These are phyloP conservation scores for Phytopythium helicoides DNA, from an alignment of 352 stramenopile species.

Conservation along the genomic window DNA sequence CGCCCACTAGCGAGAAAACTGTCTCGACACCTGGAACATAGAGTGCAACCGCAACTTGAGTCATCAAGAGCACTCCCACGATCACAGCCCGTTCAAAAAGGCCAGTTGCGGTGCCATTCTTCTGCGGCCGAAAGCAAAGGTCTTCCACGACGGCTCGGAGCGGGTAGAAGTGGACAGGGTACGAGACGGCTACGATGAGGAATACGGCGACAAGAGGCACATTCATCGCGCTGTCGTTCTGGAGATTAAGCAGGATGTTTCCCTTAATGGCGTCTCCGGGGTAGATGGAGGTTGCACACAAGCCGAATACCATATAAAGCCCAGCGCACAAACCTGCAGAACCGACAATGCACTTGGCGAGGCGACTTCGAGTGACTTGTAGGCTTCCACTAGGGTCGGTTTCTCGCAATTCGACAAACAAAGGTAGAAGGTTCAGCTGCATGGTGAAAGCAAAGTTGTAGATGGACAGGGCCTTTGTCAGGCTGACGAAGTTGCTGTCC, in stretches of 20 bases:
- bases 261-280: constrained; percentile 25
- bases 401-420: constrained; percentile 62
- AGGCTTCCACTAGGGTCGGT: constrained; percentile 12
- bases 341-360: constrained; percentile 43
- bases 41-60: constrained; percentile 29
- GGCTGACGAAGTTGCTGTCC: neutral
- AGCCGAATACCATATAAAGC: constrained; percentile 52
- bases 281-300: constrained; percentile 46
- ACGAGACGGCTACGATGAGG: constrained; percentile 41
- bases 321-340: constrained; percentile 36
- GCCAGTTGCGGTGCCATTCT: neutral
- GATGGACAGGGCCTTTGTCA: constrained; percentile 59
- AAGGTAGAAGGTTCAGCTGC: constrained; percentile 70
- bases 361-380: constrained; percentile 21
- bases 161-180: constrained; percentile 51
- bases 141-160: constrained; percentile 34
- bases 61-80: constrained; percentile 18
- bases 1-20: constrained; percentile 54
- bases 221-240: constrained; percentile 37
- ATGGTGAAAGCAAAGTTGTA: constrained; percentile 84
- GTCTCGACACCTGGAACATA: constrained; percentile 43
- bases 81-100: constrained; percentile 11
- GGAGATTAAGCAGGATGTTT: constrained; percentile 55
- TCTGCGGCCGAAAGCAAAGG: constrained; percentile 12
- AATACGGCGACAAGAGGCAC: constrained; percentile 41